Evolutionary conservation across 768 basidiomycete species (phyloP).

Genomic region (Multifurca ochricompacta): DNA sequence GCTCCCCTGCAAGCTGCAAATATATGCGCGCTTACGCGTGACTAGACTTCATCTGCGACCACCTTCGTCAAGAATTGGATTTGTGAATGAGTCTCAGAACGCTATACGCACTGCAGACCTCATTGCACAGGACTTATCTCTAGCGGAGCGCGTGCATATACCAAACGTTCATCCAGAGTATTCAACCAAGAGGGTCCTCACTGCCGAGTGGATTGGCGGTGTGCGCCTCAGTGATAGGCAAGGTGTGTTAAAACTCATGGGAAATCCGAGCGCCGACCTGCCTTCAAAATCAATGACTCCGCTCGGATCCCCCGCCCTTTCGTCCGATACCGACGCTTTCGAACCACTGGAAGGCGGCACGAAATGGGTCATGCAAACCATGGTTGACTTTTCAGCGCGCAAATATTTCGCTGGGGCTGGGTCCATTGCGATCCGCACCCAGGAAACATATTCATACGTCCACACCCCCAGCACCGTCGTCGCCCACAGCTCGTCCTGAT

Average conservation of each 20-base stretch:
- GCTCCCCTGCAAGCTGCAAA: constrained; percentile 20
- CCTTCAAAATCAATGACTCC: constrained; percentile 7
- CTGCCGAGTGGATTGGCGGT: constrained; percentile 80
- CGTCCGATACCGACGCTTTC: background rate
- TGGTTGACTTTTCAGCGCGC: constrained; percentile 84
- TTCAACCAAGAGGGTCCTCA: constrained; percentile 72
- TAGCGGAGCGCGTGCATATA: constrained; percentile 67
- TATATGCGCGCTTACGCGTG: background rate
- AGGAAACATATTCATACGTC: constrained; percentile 71
- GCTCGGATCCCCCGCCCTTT: constrained; percentile 10
- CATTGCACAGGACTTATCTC: constrained; percentile 60
- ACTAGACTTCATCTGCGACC: constrained; percentile 68
- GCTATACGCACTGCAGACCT: constrained; percentile 61
- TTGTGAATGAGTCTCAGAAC: constrained; percentile 71
- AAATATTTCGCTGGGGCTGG: constrained; percentile 90
- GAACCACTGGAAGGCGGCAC: constrained; percentile 48
- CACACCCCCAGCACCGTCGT: constrained; percentile 38
- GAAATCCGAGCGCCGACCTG: constrained; percentile 30
- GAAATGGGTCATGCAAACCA: constrained; percentile 68
- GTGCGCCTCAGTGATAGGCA: constrained; percentile 61
- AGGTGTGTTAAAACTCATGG: constrained; percentile 52
- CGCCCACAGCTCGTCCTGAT: constrained; percentile 69
- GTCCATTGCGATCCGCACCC: constrained; percentile 75
- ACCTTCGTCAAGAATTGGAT: constrained; percentile 77
- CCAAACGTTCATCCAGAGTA: constrained; percentile 66